Evolutionary conservation across 2,329 filamentous ascomycete genomes (phyloP).

Genomic region (Curvularia eragrostidis): DNA sequence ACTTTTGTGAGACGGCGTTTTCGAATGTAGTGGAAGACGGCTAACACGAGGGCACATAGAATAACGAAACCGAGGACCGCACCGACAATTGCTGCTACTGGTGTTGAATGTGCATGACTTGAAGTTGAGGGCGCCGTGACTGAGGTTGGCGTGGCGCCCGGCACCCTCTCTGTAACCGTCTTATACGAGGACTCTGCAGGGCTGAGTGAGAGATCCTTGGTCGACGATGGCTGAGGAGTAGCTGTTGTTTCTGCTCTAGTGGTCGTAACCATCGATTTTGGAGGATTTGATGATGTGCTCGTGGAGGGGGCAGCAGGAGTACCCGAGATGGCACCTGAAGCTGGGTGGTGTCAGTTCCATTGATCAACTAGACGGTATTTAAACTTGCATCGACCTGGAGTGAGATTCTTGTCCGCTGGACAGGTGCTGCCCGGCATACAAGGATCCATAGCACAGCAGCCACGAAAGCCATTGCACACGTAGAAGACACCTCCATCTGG

Average conservation of each 20-base stretch:
- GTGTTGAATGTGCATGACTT: not conserved
- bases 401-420: constrained; percentile 27
- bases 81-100: constrained; percentile 33
- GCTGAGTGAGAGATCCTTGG: not conserved
- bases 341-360: not conserved
- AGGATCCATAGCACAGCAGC: constrained; percentile 38
- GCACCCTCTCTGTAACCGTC: constrained; percentile 9
- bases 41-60: constrained; percentile 13
- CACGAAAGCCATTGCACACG: constrained; percentile 29
- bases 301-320: not conserved
- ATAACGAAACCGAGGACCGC: constrained; percentile 30
- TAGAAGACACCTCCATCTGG: constrained; percentile 31
- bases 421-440: constrained; percentile 29
- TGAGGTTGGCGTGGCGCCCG: constrained; percentile 4
- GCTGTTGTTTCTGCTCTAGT: not conserved
- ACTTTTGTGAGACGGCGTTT: constrained; percentile 25
- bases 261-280: not conserved
- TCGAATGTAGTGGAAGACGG: constrained; percentile 22
- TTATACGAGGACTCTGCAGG: constrained; percentile 1
- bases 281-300: not conserved
- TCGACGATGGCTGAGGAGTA: not conserved
- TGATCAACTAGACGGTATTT: not conserved
- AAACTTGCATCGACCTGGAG: constrained; percentile 29
- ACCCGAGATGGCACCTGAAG: not conserved
- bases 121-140: not conserved